Evolutionary conservation across 495 filamentous ascomycete genomes (phyloP).

Genomic region (Daldinia childiae): DNA sequence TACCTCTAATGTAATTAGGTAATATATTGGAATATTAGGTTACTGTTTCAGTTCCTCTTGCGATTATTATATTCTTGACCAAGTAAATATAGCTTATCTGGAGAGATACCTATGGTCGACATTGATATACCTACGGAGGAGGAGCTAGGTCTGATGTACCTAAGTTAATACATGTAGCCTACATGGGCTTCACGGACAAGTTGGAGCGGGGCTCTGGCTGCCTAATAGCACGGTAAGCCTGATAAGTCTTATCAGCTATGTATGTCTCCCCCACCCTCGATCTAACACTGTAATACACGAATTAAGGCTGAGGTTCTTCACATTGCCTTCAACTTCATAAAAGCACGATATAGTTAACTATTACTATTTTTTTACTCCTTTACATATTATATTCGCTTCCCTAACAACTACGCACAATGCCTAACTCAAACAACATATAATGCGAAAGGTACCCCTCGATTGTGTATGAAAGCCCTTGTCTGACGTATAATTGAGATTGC

Average conservation of each 20-base stretch:
- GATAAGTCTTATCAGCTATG: conserved; percentile 24
- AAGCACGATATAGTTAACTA: neutral
- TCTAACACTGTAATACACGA: neutral
- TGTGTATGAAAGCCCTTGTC: conserved; percentile 1
- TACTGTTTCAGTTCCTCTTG: neutral
- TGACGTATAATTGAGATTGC: conserved; percentile 8
- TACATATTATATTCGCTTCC: neutral
- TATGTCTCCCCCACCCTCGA: conserved; percentile 6
- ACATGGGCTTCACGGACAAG: neutral
- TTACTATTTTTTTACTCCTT: neutral
- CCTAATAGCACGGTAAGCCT: conserved; percentile 1
- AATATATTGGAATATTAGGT: no score
- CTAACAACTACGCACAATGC: neutral
- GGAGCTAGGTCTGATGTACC: neutral
- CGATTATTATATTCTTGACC: no score
- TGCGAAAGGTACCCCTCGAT: neutral
- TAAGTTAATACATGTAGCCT: neutral
- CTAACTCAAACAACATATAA: neutral
- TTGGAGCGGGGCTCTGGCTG: conserved; percentile 22
- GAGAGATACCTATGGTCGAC: no score
- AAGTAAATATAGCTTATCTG: no score
- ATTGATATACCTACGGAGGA: no score
- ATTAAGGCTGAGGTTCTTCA: conserved; percentile 27
- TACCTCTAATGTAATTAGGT: no score
- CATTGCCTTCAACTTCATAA: neutral